Evolutionary conservation across 176 grass and related monocot species (phyloP).

Genomic region (Paspalum notatum): DNA sequence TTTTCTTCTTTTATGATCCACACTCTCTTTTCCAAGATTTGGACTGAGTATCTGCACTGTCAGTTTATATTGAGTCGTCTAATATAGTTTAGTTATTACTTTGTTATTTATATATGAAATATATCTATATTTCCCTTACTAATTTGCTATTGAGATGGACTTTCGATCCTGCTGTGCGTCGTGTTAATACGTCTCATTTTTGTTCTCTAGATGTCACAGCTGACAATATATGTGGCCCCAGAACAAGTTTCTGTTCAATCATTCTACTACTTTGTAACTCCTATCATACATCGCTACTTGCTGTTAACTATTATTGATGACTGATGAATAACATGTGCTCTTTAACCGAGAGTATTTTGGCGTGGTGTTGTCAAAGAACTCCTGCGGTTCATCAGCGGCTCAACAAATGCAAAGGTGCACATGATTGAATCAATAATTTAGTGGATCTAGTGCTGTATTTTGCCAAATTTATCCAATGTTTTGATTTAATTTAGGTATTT

Average conservation of each 20-base stretch:
- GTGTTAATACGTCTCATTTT: background rate
- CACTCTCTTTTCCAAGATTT: background rate
- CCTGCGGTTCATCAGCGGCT: slow-evolving; percentile 90
- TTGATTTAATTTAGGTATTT: background rate
- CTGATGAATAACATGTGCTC: slow-evolving; percentile 26
- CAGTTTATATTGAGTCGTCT: background rate
- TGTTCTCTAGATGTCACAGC: background rate
- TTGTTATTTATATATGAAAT: background rate
- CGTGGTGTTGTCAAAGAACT: slow-evolving; percentile 86
- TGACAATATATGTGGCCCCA: background rate
- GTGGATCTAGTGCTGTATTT: background rate
- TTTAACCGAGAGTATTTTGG: slow-evolving; percentile 83
- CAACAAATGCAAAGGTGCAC: slow-evolving; percentile 72
- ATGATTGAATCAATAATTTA: slow-evolving; percentile 37
- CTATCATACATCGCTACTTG: background rate
- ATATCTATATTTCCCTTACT: background rate
- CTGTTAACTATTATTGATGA: background rate
- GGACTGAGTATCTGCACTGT: background rate
- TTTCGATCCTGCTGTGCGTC: background rate
- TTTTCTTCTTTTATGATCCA: background rate
- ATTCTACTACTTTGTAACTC: background rate
- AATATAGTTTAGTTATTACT: background rate
- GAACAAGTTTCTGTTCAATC: background rate
- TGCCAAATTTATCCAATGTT: background rate
- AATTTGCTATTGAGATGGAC: background rate